Evolutionary conservation across 2,329 filamentous ascomycete species (phyloP), one percentile per base, ranked within the genome.

Genomic region (Aureobasidium uvarum): DNA sequence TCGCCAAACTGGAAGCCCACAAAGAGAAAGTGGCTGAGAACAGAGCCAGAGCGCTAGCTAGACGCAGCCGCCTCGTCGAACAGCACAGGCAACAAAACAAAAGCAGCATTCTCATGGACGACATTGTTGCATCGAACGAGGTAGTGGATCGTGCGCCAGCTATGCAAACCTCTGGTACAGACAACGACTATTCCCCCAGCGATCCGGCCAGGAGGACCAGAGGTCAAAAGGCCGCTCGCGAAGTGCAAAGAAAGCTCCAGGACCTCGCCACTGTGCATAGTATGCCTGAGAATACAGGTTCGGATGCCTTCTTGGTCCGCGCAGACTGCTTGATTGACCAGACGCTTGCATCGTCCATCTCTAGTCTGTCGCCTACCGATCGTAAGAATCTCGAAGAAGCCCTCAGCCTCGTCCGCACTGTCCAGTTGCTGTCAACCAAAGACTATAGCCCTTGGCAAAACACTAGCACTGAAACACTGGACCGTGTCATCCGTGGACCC

Each of bases 341-440:
- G n/a, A 51, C 45, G n/a, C 58, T 62, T 23, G 14, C 13, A 13
- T 62, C 58, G 1, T 18, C 18, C 31, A 45, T 31, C 18, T 48
- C 56, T 14, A 13, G 23, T 3, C 33, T 62, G 10, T 62, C 45
- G 7, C 6, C 45, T 10, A 14, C 20, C 20, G 58, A 62, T 13
- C 43, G 58, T 16, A 51, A 62, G 58, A 62, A 51, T 18, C 58
- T 62, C 36, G 33, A 51, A 41, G 58, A 62, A 41, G 58, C 58
- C 8, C 58, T 62, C 33, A 50, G 43, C 18, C 58, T 62, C 23
- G 45, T 62, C 33, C 58, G 45, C 13, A 62, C 58, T 25, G 48
- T 46, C 3, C 58, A 51, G 2, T 20, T 62, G 31, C 58, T 62
- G 4, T 51, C 43, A 11, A 1, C 20, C n/a, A 46, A 62, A 5